Base-by-base conservation (phyloP, 768 basidiomycete genomes). In the Lentinula boryana region DNA sequence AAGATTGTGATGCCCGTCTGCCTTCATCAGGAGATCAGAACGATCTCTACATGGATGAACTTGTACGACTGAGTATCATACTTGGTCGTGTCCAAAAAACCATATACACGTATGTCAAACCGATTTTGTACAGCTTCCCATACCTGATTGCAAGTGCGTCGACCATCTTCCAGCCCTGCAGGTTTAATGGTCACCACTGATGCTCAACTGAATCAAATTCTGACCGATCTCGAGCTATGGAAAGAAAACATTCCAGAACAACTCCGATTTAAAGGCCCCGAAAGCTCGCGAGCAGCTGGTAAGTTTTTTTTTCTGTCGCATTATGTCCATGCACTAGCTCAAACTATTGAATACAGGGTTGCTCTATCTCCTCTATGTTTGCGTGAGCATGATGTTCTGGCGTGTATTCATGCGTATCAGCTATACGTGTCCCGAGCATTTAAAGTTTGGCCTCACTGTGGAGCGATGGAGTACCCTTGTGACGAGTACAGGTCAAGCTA, bases 401-500 rank as follows among this genome's bases (percentile, higher is more conserved):
- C 89, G 96, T 54, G 94, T 97, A 35, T 98, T 98, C 78, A 95
- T 98, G 93, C 85, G 96, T 56, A 93, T 98, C 73, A 94, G 92
- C 61, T 98, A 97, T 75, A 82, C 86, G 18, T 91, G 92, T 69
- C 95, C 96, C 8, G 84, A 84, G 10, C 94, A 97, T 68, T 83
- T 96, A 68, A 95, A 91, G 69, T 94, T 96, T 67, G 81, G 84
- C 41, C 74, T 95, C 64, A 90, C 87, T 1, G 81, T 94, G 31
- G 87, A 88, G 67, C 83, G 86, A 63, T 97, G 93, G 93, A 81
- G 80, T 18, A 76, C 79, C 56, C 80, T 97, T 53, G 83, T 94
- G 52, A 68, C 77, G 35, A 77, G 91, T 68, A 91, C 91, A 0
- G 83, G 85, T 56, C 88, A 94, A 53, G 81, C 86, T 2, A 93